A percentile compares a stretch with the other conserved stretches of the same genome.
phyloP scores from a whole-genome alignment of 2,329 filamentous ascomycete species.

The Endocalyx cinctus region DNA sequence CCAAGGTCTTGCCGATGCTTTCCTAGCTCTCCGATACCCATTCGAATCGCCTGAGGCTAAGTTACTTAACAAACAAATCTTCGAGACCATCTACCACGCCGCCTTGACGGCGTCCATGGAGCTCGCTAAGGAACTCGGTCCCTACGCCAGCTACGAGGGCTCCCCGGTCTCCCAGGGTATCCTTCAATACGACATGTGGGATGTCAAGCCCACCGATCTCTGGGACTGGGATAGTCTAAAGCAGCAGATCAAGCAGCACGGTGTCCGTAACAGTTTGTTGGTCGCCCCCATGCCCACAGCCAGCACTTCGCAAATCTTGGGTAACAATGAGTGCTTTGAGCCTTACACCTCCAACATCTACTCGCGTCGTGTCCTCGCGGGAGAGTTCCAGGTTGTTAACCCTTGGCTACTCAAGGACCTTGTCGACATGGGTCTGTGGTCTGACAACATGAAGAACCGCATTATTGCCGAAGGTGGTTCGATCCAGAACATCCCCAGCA shows the following conservation, averaged over 20 bases:
- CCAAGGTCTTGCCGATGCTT: constrained; percentile 94
- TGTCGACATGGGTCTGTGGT: constrained; percentile 97
- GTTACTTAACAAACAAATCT: constrained; percentile 95
- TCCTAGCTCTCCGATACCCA: constrained; percentile 92
- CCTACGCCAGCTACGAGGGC: constrained; percentile 88
- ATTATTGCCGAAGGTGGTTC: constrained; percentile 97
- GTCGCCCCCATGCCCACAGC: constrained; percentile 98
- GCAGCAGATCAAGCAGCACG: constrained; percentile 85
- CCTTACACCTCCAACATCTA: constrained; percentile 99
- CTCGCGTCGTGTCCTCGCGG: constrained; percentile 93
- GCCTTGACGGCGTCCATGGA: constrained; percentile 85
- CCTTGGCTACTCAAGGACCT: constrained; percentile 98
- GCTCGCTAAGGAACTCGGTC: constrained; percentile 74
- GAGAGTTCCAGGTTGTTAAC: constrained; percentile 99
- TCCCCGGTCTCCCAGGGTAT: constrained; percentile 93
- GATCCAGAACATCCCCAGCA: constrained; percentile 94
- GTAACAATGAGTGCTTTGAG: constrained; percentile 99
- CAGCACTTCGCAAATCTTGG: constrained; percentile 93
- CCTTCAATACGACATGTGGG: constrained; percentile 99
- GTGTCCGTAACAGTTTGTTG: constrained; percentile 91
- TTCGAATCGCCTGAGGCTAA: constrained; percentile 95
- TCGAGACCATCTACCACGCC: constrained; percentile 98
- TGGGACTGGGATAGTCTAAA: constrained; percentile 95
- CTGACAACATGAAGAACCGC: constrained; percentile 99
- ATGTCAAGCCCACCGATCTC: constrained; percentile 84